These are phyloP conservation scores for Megacollybia marginata DNA, from an alignment of 768 basidiomycete genomes.

Conservation along the genomic window DNA sequence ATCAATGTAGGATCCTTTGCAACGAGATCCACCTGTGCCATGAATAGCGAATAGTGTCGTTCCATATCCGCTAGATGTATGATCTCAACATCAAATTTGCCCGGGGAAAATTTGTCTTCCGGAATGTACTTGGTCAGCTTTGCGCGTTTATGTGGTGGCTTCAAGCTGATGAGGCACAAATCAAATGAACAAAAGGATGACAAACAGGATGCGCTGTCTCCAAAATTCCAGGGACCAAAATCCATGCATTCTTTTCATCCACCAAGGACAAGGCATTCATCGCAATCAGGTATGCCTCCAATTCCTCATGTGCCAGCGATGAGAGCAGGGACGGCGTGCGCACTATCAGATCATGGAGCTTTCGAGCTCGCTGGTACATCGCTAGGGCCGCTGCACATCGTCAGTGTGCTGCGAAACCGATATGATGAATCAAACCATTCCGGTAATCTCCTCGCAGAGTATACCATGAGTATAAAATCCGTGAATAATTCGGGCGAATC, in stretches of 20 bases:
- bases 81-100: conserved; percentile 67
- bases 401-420: neutral
- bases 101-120: conserved; percentile 56
- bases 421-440: conserved; percentile 55
- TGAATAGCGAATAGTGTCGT: conserved; percentile 68
- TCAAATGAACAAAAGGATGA: conserved; percentile 13
- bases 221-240: conserved; percentile 54
- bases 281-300: conserved; percentile 77
- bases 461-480: conserved; percentile 94
- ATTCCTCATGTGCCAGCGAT: conserved; percentile 54
- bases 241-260: conserved; percentile 77
- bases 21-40: conserved; percentile 71
- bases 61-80: conserved; percentile 75
- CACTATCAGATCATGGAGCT: conserved; percentile 53
- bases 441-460: conserved; percentile 82
- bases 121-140: conserved; percentile 69
- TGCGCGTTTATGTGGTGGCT: conserved; percentile 65
- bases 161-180: conserved; percentile 6
- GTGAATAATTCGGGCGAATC: conserved; percentile 76
- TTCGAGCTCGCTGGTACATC: conserved; percentile 89
- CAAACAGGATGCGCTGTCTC: conserved; percentile 42
- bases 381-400: conserved; percentile 63
- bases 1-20: conserved; percentile 57
- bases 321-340: conserved; percentile 30
- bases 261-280: conserved; percentile 85